Base-by-base conservation (phyloP, 2,329 filamentous ascomycete species). In the Zelopaecilomyces penicillatus region DNA sequence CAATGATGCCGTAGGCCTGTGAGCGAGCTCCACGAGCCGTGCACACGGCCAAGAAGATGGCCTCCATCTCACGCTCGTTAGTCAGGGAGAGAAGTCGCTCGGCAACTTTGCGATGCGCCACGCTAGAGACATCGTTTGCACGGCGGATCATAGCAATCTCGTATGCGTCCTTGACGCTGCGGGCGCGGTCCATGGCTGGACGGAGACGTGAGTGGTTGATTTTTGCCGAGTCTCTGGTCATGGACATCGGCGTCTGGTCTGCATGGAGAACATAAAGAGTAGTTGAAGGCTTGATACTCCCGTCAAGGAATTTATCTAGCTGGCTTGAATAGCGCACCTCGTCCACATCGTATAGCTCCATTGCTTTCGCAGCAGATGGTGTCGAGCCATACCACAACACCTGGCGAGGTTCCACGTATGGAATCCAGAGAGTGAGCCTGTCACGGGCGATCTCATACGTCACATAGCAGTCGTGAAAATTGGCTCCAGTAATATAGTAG, bases 1-100 rank as follows among this genome's bases (percentile, higher is more conserved):
- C 87, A 54, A 98, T 96, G n/a, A 89, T 78, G 39, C 83, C 79
- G 61, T 98, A 98, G 0, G 91, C 82, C 68, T 95, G 87, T 41
- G 79, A 71, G 51, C 84, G 85, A 4, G 87, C 84, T 50, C 85
- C 85, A 42, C 76, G 71, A 6, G 82, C 75, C 41, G 86, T 80
- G 61, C 88, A 95, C 26, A 78, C 76, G 31, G 79, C 75, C 27
- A 83, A 69, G 59, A 95, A 95, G 8, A 83, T 69, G 37, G 85
- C 88, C 59, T 95, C 85, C 28, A 95, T 76, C 54, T 96, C 81
- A 32, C 85, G 79, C 68, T 98, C 91, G 54, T 86, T 94, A 12
- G 65, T 72, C 49, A 90, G 78, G 1, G 62, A 60, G 26, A 73
- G 71, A 26, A 93, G 72, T 3, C 73, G 71, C 51, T 75, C 70